These are phyloP conservation scores for Mycogone perniciosa DNA, from an alignment of 2,329 filamentous ascomycete genomes.

Conservation along the genomic window DNA sequence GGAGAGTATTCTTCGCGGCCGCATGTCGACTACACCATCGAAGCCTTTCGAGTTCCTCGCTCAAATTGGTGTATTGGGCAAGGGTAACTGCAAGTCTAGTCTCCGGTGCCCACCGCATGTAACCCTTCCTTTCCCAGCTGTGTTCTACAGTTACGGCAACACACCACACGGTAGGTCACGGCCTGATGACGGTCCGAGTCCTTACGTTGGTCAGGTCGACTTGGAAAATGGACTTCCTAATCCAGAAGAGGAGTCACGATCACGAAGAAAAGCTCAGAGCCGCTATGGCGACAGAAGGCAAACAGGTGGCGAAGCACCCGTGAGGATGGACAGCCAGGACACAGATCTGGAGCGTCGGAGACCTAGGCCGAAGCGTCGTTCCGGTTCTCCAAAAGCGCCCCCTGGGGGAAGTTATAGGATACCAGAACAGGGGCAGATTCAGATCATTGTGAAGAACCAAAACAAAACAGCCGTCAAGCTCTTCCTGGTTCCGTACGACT, in stretches of 20 bases:
- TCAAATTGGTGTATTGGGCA: constrained; percentile 88
- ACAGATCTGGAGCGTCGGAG: constrained; percentile 26
- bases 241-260: constrained; percentile 40
- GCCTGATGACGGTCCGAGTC: constrained; percentile 80
- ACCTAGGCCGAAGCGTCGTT: constrained; percentile 45
- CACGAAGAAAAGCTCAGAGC: constrained; percentile 43
- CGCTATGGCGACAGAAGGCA: constrained; percentile 34
- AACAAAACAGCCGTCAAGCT: constrained; percentile 98
- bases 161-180: constrained; percentile 58
- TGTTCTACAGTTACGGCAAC: constrained; percentile 87
- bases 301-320: constrained; percentile 21
- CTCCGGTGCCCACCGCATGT: constrained; percentile 86
- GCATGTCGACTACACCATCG: constrained; percentile 95
- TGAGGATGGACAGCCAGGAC: constrained; percentile 16
- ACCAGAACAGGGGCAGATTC: constrained; percentile 85
- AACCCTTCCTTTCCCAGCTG: constrained; percentile 82
- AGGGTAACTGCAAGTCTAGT: constrained; percentile 79
- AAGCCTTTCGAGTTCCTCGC: constrained; percentile 89
- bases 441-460: constrained; percentile 96
- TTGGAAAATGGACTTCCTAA: constrained; percentile 71
- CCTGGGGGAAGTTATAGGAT: constrained; percentile 90
- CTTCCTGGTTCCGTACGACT: constrained; percentile 87
- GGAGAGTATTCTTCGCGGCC: constrained; percentile 86
- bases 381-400: constrained; percentile 50
- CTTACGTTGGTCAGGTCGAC: constrained; percentile 91